Base-by-base conservation (phyloP, 768 basidiomycete species). In the Auriscalpium microsporum region DNA sequence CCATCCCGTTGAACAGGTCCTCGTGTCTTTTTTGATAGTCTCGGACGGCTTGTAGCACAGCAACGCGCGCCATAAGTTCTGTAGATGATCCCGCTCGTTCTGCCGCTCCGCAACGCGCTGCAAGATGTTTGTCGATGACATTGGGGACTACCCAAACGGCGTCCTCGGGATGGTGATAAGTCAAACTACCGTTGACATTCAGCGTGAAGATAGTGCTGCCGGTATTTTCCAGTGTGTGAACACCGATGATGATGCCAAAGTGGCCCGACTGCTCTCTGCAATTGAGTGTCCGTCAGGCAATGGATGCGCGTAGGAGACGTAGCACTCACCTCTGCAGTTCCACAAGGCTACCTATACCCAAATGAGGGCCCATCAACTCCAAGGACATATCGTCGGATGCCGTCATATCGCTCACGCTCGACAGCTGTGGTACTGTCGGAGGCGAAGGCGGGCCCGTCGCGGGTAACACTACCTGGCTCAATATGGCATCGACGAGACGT, bases 1-100 rank as follows among this genome's bases (percentile, higher is more conserved):
- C 62, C 19, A 71, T 63, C 46, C 77, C 55, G 58, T 77, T 69
- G 50, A 67, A 60, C 21, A 63, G 48, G 23, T 64, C 55, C 47
- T 86, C 80, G 7, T 83, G 65, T 1, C 69, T 67, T 40, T 72
- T 73, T 53, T 79, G 75, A 21, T 89, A 64, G 5, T 73, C 68
- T 17, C 83, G 79, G 19, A 92, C 62, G n/a, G 70, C 73, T 62
- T 75, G 80, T 23, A 90, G 74, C 17, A 86, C 76, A 52, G 81
- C 75, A 4, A 89, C 75, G 2, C 92, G 78, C 3, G 90, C 89
- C 28, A 72, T 69, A 48, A 77, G 67, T 56, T 86, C 69, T 6
- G 61, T 59, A 14, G 63, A 62, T 33, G 65, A 71, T 8, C 50
- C 45, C 0, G 78, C 66, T 21, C 65, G 53, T 0, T 59, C 60